These are phyloP conservation scores for Trichoderma orchidacearum DNA, from an alignment of 495 filamentous ascomycete genomes.

Conservation along the genomic window DNA sequence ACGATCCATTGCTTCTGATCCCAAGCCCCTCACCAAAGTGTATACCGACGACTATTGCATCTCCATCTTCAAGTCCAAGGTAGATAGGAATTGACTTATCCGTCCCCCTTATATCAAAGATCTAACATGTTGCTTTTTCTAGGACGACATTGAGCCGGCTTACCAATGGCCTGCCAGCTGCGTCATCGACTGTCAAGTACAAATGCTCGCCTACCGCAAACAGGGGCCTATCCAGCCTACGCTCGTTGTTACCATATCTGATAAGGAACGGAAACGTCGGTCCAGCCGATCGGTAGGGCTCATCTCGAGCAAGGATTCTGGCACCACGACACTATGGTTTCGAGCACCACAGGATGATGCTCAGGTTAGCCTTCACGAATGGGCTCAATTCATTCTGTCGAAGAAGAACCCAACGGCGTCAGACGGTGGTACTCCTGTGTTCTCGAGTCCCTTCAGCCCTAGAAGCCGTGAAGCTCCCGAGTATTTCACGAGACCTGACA, in stretches of 20 bases:
- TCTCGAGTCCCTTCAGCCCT: slow-evolving; percentile 21
- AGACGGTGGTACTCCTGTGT: slow-evolving; percentile 29
- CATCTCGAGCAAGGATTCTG: slow-evolving; percentile 24
- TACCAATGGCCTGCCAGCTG: slow-evolving; percentile 33
- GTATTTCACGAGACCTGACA: slow-evolving; percentile 12
- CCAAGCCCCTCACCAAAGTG: slow-evolving; percentile 6
- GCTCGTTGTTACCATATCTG: slow-evolving; percentile 33
- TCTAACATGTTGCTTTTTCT: not conserved
- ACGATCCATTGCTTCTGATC: slow-evolving; percentile 3
- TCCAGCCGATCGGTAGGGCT: slow-evolving; percentile 41
- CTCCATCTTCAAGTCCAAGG: slow-evolving; percentile 41
- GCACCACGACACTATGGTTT: slow-evolving; percentile 27
- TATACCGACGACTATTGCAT: slow-evolving; percentile 27
- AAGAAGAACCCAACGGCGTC: slow-evolving; percentile 22
- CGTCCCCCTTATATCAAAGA: not conserved
- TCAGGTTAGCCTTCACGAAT: slow-evolving; percentile 23
- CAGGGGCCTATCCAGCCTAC: slow-evolving; percentile 35
- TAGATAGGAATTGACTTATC: slow-evolving; percentile 9
- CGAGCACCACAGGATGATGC: slow-evolving; percentile 23
- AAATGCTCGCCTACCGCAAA: slow-evolving; percentile 38
- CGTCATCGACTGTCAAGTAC: slow-evolving; percentile 38
- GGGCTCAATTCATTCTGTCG: slow-evolving; percentile 27
- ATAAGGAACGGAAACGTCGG: slow-evolving; percentile 40
- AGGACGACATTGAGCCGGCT: not conserved
- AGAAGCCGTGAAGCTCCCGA: slow-evolving; percentile 20